phyloP scores from a whole-genome alignment of 2,329 filamentous ascomycete species.

The Thermochaetoides dissita region DNA sequence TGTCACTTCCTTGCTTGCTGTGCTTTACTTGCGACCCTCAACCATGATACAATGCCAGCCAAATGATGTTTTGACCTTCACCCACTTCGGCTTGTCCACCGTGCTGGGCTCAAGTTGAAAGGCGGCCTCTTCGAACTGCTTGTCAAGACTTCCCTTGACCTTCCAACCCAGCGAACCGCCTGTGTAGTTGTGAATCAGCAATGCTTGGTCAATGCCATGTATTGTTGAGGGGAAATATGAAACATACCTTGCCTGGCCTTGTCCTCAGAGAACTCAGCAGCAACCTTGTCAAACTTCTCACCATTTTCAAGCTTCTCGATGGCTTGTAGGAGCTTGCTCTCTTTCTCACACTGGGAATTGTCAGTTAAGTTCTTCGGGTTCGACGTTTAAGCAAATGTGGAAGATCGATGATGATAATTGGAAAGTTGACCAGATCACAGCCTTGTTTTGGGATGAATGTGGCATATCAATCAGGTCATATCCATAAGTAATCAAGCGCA shows the following conservation, averaged over 20 bases:
- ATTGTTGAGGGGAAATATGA: not conserved
- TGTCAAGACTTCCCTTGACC: slow-evolving; percentile 49
- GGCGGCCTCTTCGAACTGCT: slow-evolving; percentile 58
- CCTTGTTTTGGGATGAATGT: too few relatives aligned
- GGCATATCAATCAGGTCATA: too few relatives aligned
- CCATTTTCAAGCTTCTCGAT: slow-evolving; percentile 52
- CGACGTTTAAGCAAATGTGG: not conserved
- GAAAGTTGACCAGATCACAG: too few relatives aligned
- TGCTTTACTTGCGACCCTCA: slow-evolving; percentile 35
- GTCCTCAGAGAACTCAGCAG: slow-evolving; percentile 59
- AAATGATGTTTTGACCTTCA: slow-evolving; percentile 58
- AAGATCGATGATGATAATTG: not conserved
- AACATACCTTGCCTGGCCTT: slow-evolving; percentile 51
- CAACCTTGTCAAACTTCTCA: slow-evolving; percentile 61
- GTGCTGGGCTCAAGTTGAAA: slow-evolving; percentile 55
- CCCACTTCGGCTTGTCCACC: slow-evolving; percentile 48
- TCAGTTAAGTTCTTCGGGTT: not conserved
- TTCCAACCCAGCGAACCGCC: slow-evolving; percentile 64
- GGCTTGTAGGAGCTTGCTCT: slow-evolving; percentile 65
- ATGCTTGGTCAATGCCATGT: too few relatives aligned
- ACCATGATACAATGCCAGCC: slow-evolving; percentile 77
- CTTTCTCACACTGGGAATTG: slow-evolving; percentile 49
- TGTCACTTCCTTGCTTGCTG: slow-evolving; percentile 2
- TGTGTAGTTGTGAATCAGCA: slow-evolving; percentile 17
- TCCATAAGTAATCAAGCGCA: too few relatives aligned